Base-by-base conservation (phyloP, 805 yeast species). In the Yamadazyma philogaea region DNA sequence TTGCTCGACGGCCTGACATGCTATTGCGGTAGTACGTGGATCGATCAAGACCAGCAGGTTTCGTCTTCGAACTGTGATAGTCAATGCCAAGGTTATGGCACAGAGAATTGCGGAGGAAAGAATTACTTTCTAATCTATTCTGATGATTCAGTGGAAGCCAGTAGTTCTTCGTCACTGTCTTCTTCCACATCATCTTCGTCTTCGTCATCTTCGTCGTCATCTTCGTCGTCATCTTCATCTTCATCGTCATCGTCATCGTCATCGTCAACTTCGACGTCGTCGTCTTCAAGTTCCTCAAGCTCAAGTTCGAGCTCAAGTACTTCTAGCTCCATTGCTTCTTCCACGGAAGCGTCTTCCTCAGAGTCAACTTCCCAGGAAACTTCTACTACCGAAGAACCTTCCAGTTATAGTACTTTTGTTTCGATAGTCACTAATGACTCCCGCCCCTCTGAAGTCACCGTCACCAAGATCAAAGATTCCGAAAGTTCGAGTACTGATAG, bases 81-180 rank as follows among this genome's bases (percentile, higher is more conserved):
- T 6, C 22, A 44, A 17, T 70, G 75, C 49, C 60, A 56, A 37
- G 74, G 74, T 10, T 70, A 59, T 46, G 57, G 56, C n/a, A 17
- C 30, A 5, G 69, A 66, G 45, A 59, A 53, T 18, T 70, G 75
- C 49, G 75, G 75, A 27, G 74, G 73, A 2, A 20, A 37, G 28
- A 53, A 53, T 27, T 67, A 62, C 47, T 62, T 63, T 40, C 50
- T 62, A 45, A 56, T 70, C 6, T 70, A 60, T 44, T 49, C 44
- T 15, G 55, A 55, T 41, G 22, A 39, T n/a, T 35, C 41, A 30
- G 50, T 48, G 37, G 57, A 37, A 56, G 64, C 43, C 42, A 39
- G 50, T 18, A 11, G 43, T 15, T 27, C 47, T 7, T 14, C 46
- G 3, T 27, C 45, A 3, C 32, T 40, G 4, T 10, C 49, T 7